These are phyloP conservation scores for Lagenidium giganteum DNA, from an alignment of 352 stramenopile species.

Conservation along the genomic window DNA sequence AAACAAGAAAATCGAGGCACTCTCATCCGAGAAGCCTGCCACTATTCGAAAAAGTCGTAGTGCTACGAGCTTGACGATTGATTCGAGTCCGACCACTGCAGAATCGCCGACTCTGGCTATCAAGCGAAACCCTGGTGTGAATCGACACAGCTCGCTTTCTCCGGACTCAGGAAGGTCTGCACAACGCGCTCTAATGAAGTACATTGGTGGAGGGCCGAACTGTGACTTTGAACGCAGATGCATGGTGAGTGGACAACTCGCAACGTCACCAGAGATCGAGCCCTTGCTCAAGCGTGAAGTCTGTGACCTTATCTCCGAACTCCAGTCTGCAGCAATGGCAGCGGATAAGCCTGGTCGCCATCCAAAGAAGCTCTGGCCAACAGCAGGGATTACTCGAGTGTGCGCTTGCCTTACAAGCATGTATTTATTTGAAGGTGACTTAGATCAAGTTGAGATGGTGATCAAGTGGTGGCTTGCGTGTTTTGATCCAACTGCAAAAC, in stretches of 20 bases:
- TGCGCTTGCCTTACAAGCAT: constrained; percentile 72
- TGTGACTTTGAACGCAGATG: constrained; percentile 73
- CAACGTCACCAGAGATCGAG: constrained; percentile 57
- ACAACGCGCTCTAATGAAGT: constrained; percentile 61
- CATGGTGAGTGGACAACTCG: constrained; percentile 63
- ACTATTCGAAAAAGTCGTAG: constrained; percentile 19
- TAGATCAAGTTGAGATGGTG: constrained; percentile 38
- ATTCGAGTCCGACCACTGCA: neutral
- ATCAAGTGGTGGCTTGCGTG: constrained; percentile 67
- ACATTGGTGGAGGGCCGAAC: constrained; percentile 63
- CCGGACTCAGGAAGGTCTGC: constrained; percentile 38
- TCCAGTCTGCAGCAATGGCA: constrained; percentile 50
- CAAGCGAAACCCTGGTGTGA: constrained; percentile 11
- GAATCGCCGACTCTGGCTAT: constrained; percentile 9
- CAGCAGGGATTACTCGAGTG: constrained; percentile 73
- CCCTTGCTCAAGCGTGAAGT: constrained; percentile 58
- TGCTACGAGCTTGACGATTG: constrained; percentile 11
- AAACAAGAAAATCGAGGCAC: neutral
- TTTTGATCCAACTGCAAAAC: constrained; percentile 67
- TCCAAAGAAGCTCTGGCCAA: constrained; percentile 62
- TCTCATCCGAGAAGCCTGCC: constrained; percentile 1
- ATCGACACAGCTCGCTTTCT: constrained; percentile 39
- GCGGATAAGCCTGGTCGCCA: constrained; percentile 62
- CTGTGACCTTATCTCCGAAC: constrained; percentile 53
- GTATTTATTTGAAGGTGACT: constrained; percentile 67